Percentiles rank a stretch among this genome's conserved stretches.
These are phyloP conservation scores for Pyrenophora teres DNA, from an alignment of 2,329 filamentous ascomycete species.

Conservation along the genomic window DNA sequence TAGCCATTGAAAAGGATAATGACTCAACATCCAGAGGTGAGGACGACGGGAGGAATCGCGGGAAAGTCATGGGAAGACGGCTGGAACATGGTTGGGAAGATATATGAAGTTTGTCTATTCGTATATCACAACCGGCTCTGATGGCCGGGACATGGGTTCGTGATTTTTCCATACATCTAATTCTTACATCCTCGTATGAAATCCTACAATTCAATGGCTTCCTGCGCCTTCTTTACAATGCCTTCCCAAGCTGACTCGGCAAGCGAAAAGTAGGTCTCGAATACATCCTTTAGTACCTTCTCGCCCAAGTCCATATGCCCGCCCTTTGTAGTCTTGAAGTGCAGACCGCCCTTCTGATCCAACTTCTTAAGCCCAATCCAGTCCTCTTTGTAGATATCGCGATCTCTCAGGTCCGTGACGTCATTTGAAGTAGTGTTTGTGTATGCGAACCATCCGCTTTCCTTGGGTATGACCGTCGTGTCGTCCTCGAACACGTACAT, in stretches of 20 bases:
- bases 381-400: constrained; percentile 81
- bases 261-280: constrained; percentile 68
- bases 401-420: constrained; percentile 68
- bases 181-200: no score
- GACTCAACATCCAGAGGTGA: no score
- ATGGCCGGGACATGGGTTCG: no score
- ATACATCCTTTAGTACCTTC: constrained; percentile 67
- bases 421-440: constrained; percentile 65
- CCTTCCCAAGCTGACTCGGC: constrained; percentile 17
- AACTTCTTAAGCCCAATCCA: constrained; percentile 85
- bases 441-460: constrained; percentile 89
- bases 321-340: constrained; percentile 74
- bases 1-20: no score
- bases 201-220: constrained; percentile 34
- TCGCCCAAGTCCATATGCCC: constrained; percentile 82
- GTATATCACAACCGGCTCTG: no score
- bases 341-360: constrained; percentile 77
- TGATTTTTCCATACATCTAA: no score
- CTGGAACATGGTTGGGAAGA: no score
- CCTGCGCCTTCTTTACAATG: constrained; percentile 19
- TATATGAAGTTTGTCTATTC: no score
- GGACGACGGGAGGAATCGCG: no score
- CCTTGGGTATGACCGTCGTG: constrained; percentile 83
- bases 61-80: no score
- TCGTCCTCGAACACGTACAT: constrained; percentile 92